Evolutionary conservation across 2,329 filamentous ascomycete genomes (phyloP).

Genomic region (Cladobotryum mycophilum): DNA sequence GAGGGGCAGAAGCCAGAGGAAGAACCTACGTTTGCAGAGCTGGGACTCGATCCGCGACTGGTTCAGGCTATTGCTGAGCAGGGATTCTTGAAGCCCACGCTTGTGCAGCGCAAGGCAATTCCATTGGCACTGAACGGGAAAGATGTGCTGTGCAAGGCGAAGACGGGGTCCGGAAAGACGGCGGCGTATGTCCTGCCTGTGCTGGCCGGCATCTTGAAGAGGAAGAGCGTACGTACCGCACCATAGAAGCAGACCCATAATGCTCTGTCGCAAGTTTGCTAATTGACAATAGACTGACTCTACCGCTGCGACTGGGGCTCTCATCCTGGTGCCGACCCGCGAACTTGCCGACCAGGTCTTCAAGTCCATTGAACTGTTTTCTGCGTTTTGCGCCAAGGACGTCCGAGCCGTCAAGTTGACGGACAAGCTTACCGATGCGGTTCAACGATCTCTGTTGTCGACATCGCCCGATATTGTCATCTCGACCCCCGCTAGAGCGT

Average conservation of each 20-base stretch:
- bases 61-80: slow-evolving; percentile 80
- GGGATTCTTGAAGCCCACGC: slow-evolving; percentile 79
- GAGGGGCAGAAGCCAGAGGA: slow-evolving; percentile 14
- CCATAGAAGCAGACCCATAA: no score
- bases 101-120: slow-evolving; percentile 81
- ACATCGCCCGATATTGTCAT: slow-evolving; percentile 85
- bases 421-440: slow-evolving; percentile 81
- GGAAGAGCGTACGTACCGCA: slow-evolving; percentile 54
- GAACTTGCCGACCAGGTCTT: slow-evolving; percentile 90
- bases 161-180: slow-evolving; percentile 95
- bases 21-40: slow-evolving; percentile 60
- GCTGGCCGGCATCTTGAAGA: slow-evolving; percentile 75
- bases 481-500: slow-evolving; percentile 80
- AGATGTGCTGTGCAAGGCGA: slow-evolving; percentile 86
- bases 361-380: slow-evolving; percentile 69
- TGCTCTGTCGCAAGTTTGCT: neutral
- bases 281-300: slow-evolving; percentile 38
- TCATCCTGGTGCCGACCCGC: slow-evolving; percentile 89
- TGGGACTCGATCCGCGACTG: slow-evolving; percentile 78
- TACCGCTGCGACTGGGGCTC: slow-evolving; percentile 56
- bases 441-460: slow-evolving; percentile 79
- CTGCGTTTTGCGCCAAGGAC: slow-evolving; percentile 78
- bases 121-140: slow-evolving; percentile 81
- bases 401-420: slow-evolving; percentile 79
- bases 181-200: slow-evolving; percentile 90